Evolutionary conservation across 108 stramenopile species (phyloP).

Genomic region (Pelagomonas calceolata): DNA sequence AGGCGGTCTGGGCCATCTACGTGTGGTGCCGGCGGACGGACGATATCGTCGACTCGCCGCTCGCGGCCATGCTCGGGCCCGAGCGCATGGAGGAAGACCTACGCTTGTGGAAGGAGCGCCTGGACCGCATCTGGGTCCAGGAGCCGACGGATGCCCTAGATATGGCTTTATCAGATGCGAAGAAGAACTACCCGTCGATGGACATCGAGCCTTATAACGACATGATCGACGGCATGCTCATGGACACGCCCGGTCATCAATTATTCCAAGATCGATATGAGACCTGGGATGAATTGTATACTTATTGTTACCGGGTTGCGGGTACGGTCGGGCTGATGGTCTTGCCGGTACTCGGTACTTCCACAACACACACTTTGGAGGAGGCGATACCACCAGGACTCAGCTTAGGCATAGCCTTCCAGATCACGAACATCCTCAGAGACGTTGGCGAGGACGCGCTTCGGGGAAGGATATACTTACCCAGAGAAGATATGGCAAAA

Average conservation of each 20-base stretch:
- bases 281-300: conserved; percentile 80
- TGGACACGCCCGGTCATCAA: conserved; percentile 71
- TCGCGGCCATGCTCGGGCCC: conserved; percentile 51
- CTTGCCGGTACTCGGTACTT: conserved; percentile 81
- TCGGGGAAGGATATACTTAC: conserved; percentile 84
- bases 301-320: conserved; percentile 93
- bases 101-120: conserved; percentile 64
- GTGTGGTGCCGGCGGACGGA: conserved; percentile 95
- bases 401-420: conserved; percentile 89
- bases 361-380: conserved; percentile 59
- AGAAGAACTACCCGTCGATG: conserved; percentile 68
- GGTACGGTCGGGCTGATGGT: conserved; percentile 94
- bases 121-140: conserved; percentile 38
- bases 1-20: conserved; percentile 88
- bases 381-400: conserved; percentile 80
- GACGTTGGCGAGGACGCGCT: conserved; percentile 92
- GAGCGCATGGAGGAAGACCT: conserved; percentile 58
- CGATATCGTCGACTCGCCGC: conserved; percentile 89
- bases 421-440: conserved; percentile 94
- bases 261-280: conserved; percentile 82
- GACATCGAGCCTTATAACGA: conserved; percentile 78
- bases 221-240: conserved; percentile 92
- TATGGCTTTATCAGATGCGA: conserved; percentile 70
- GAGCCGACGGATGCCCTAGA: conserved; percentile 82
- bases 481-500: conserved; percentile 66